These are phyloP conservation scores for Yarrowia bubula DNA, from an alignment of 805 yeast genomes.

Conservation along the genomic window DNA sequence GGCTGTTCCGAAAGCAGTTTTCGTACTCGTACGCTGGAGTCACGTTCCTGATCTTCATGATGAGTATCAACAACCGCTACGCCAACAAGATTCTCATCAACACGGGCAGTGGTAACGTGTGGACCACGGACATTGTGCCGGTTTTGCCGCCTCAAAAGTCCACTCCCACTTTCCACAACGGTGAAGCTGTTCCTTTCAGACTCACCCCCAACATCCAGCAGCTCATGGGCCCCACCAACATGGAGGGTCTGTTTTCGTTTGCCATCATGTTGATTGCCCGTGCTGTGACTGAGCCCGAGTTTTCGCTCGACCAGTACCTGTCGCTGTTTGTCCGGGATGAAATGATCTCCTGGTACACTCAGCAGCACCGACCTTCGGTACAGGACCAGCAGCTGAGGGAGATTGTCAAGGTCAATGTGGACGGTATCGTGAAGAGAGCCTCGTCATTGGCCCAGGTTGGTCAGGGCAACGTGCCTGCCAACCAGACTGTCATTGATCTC, in stretches of 20 bases:
- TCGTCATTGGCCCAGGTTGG: slow-evolving; percentile 69
- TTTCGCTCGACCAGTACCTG: slow-evolving; percentile 84
- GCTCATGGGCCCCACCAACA: slow-evolving; percentile 87
- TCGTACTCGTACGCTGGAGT: slow-evolving; percentile 93
- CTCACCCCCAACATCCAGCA: slow-evolving; percentile 94
- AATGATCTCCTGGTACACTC: slow-evolving; percentile 89
- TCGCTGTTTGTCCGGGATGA: slow-evolving; percentile 96
- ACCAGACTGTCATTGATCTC: slow-evolving; percentile 85
- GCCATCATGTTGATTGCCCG: slow-evolving; percentile 81
- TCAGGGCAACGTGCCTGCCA: slow-evolving; percentile 63
- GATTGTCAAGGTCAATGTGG: slow-evolving; percentile 85
- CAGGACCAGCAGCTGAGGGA: slow-evolving; percentile 83
- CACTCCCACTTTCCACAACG: slow-evolving; percentile 82
- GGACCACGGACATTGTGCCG: slow-evolving; percentile 95
- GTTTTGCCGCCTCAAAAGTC: slow-evolving; percentile 47
- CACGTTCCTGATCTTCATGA: slow-evolving; percentile 87
- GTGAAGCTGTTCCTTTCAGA: slow-evolving; percentile 94
- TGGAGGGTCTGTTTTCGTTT: slow-evolving; percentile 88
- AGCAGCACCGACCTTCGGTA: slow-evolving; percentile 72
- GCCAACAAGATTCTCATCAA: slow-evolving; percentile 91
- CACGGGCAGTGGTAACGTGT: slow-evolving; percentile 77
- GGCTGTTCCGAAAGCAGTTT: slow-evolving; percentile 95
- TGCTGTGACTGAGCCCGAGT: slow-evolving; percentile 86
- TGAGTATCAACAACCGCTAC: slow-evolving; percentile 88
- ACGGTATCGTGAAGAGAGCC: slow-evolving; percentile 74